These are phyloP conservation scores for Condylostoma magnum DNA, from an alignment of 169 alveolate genomes.

Conservation along the genomic window DNA sequence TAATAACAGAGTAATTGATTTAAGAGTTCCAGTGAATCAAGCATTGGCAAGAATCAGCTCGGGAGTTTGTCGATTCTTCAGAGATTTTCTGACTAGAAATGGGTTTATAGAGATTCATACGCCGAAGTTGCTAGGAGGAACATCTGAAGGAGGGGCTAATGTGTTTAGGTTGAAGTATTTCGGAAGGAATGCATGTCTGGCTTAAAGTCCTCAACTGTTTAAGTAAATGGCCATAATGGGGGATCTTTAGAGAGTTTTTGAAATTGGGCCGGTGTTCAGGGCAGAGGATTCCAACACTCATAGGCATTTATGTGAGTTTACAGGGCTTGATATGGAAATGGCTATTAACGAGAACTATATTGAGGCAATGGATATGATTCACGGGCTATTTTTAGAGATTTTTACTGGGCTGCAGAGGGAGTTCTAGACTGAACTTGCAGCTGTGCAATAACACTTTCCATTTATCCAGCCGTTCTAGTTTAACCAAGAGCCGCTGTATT, in stretches of 20 bases:
- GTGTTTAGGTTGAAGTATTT: constrained; percentile 95
- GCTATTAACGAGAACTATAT: constrained; percentile 93
- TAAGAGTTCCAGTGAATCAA: constrained; percentile 92
- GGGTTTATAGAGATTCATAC: constrained; percentile 98
- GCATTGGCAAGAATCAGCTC: constrained; percentile 95
- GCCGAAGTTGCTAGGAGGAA: constrained; percentile 98
- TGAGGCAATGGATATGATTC: constrained; percentile 95
- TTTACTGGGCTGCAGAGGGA: constrained; percentile 84
- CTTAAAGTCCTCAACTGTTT: constrained; percentile 99
- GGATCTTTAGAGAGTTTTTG: constrained; percentile 97
- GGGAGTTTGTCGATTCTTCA: constrained; percentile 91
- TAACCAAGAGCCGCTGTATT: constrained; percentile 66
- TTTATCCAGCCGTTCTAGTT: constrained; percentile 80
- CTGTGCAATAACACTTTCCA: constrained; percentile 84
- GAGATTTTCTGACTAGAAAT: constrained; percentile 85
- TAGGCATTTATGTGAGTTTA: constrained; percentile 99
- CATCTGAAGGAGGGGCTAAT: constrained; percentile 99
- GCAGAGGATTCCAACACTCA: constrained; percentile 99
- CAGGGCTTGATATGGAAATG: constrained; percentile 98
- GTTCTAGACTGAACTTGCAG: constrained; percentile 81
- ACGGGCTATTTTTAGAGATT: constrained; percentile 86
- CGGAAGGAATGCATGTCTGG: constrained; percentile 91
- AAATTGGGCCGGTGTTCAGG: constrained; percentile 99
- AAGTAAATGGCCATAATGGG: constrained; percentile 98
- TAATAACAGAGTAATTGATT: constrained; percentile 95